Evolutionary conservation across 2,329 filamentous ascomycete species (phyloP).

Genomic region (Aspergillus intermedius): DNA sequence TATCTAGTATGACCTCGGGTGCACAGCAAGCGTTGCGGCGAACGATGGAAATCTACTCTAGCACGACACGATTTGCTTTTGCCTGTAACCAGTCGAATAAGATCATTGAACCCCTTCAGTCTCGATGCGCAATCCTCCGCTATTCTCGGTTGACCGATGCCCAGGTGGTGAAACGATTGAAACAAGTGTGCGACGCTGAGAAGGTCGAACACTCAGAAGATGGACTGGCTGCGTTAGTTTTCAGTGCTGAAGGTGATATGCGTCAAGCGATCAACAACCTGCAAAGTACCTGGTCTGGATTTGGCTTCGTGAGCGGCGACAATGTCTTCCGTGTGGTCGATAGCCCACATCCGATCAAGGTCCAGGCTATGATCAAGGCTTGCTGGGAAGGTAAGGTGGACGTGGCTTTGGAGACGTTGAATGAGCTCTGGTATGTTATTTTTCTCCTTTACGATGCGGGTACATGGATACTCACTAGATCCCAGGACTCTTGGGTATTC

Average conservation of each 20-base stretch:
- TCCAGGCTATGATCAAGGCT: constrained; percentile 96
- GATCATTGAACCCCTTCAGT: constrained; percentile 98
- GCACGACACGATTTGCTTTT: constrained; percentile 94
- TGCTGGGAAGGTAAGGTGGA: constrained; percentile 92
- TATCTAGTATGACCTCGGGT: constrained; percentile 75
- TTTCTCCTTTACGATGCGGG: constrained; percentile 4
- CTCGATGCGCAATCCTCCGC: constrained; percentile 88
- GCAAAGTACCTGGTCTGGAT: constrained; percentile 86
- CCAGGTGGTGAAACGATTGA: constrained; percentile 81
- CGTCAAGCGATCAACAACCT: constrained; percentile 97
- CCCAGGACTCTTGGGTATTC: constrained; percentile 79
- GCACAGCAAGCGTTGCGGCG: constrained; percentile 90
- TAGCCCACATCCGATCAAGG: constrained; percentile 93
- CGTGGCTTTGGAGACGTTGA: constrained; percentile 73
- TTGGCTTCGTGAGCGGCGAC: constrained; percentile 93
- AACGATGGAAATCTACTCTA: constrained; percentile 98
- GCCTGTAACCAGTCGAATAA: constrained; percentile 99
- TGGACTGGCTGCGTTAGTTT: constrained; percentile 89
- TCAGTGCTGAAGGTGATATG: constrained; percentile 97
- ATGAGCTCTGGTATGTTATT: constrained; percentile 69
- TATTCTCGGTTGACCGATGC: constrained; percentile 88
- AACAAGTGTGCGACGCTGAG: constrained; percentile 91
- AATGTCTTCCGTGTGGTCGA: constrained; percentile 98
- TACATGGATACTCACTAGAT: background rate
- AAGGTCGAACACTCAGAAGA: constrained; percentile 87